Conservation (phyloP, 805 yeast species). For the Kluyveromyces dobzhanskii region DNA sequence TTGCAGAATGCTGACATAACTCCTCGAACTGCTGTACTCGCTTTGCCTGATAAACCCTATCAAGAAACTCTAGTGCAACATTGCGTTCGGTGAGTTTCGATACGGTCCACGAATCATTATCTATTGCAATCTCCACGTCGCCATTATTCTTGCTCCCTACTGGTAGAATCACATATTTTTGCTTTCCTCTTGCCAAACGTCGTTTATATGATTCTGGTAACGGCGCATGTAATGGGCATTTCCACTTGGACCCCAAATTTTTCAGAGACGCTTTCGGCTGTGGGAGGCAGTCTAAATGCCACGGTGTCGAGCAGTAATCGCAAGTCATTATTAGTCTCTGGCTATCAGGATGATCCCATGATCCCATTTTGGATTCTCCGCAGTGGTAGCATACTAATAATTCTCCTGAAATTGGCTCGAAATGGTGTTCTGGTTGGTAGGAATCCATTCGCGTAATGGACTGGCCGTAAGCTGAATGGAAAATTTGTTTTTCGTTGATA, state of each 20-base stretch:
- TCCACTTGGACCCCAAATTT: constrained; percentile 75
- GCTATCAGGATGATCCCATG: constrained; percentile 32
- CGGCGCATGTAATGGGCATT: constrained; percentile 80
- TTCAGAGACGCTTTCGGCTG: constrained; percentile 70
- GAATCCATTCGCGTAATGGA: constrained; percentile 25
- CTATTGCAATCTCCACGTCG: constrained; percentile 47
- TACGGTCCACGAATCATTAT: constrained; percentile 28
- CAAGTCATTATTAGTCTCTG: constrained; percentile 58
- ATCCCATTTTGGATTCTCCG: constrained; percentile 53
- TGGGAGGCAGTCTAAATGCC: constrained; percentile 83
- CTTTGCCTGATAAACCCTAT: constrained; percentile 24
- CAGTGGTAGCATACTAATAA: constrained; percentile 72
- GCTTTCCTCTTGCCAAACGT: constrained; percentile 45
- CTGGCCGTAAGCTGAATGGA: constrained; percentile 38
- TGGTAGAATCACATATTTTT: constrained; percentile 30
- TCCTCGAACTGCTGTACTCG: constrained; percentile 34
- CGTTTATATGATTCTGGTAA: constrained; percentile 28
- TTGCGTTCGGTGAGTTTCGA: constrained; percentile 20
- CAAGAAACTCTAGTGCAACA: constrained; percentile 22
- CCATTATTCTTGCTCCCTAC: constrained; percentile 48
- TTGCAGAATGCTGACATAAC: constrained; percentile 27
- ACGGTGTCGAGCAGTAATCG: constrained; percentile 72
- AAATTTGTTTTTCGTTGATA: constrained; percentile 32
- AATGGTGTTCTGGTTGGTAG: constrained; percentile 52
- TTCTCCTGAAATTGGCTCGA: constrained; percentile 54